Conservation (phyloP, 2,329 filamentous ascomycete genomes). For the Ophiocordyceps camponoti-saundersi region DNA sequence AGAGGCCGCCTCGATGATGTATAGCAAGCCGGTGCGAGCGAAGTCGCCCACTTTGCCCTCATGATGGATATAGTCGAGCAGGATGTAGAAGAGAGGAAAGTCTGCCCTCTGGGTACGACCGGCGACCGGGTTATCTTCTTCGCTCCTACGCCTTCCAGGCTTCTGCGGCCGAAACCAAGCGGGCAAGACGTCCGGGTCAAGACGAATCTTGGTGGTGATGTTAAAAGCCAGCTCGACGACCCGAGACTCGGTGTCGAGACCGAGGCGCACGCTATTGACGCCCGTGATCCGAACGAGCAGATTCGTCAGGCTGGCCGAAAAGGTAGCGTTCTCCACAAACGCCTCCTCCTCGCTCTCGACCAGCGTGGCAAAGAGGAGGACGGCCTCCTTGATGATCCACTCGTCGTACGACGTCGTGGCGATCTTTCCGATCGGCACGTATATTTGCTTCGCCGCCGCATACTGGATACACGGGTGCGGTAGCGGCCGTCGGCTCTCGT, state of each 20-base stretch:
- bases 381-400: constrained; percentile 68
- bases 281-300: constrained; percentile 67
- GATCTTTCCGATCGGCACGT: constrained; percentile 77
- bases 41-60: constrained; percentile 93
- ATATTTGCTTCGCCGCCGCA: constrained; percentile 73
- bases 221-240: constrained; percentile 91
- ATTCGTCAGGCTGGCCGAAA: constrained; percentile 75
- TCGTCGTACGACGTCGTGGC: constrained; percentile 73
- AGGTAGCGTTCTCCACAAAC: constrained; percentile 72
- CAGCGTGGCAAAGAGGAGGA: constrained; percentile 75
- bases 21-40: constrained; percentile 80
- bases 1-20: constrained; percentile 87
- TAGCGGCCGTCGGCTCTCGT: constrained; percentile 74
- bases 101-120: constrained; percentile 79
- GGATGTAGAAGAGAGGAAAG: constrained; percentile 86
- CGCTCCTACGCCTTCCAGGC: constrained; percentile 14
- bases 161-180: constrained; percentile 68
- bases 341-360: constrained; percentile 95
- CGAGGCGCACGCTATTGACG: constrained; percentile 54
- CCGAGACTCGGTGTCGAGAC: constrained; percentile 68
- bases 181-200: constrained; percentile 71
- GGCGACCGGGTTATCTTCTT: constrained; percentile 50
- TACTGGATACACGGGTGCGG: constrained; percentile 88
- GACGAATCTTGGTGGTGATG: constrained; percentile 86
- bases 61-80: constrained; percentile 93